These are phyloP conservation scores for Ceratocystis variospora DNA, from an alignment of 2,329 filamentous ascomycete genomes.

Conservation along the genomic window DNA sequence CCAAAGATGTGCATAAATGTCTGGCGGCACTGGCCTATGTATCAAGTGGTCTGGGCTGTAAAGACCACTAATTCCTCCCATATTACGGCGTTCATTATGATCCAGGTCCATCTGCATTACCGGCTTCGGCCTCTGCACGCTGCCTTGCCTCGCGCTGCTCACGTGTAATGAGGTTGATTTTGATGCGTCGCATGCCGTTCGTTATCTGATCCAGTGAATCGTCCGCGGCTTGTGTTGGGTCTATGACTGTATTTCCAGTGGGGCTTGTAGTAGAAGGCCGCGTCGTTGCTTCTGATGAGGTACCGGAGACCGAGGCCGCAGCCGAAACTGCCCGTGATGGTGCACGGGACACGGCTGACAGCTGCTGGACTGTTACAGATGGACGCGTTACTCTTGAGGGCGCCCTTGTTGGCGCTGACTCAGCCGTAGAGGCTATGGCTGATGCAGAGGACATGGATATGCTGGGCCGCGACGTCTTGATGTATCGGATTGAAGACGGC, in stretches of 20 bases:
- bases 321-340: constrained; percentile 8
- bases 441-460: constrained; percentile 7
- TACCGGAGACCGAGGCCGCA: background rate
- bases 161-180: constrained; percentile 46
- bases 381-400: background rate
- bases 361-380: background rate
- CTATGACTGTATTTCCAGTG: background rate
- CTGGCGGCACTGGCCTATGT: background rate
- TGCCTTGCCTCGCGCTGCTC: constrained; percentile 39
- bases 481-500: constrained; percentile 2
- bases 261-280: constrained; percentile 16
- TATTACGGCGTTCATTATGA: background rate
- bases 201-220: constrained; percentile 43
- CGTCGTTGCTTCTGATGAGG: constrained; percentile 12
- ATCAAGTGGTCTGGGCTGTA: background rate
- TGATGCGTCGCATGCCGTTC: constrained; percentile 47
- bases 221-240: constrained; percentile 18
- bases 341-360: constrained; percentile 8
- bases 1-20: background rate
- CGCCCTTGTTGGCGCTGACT: background rate
- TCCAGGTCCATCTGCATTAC: background rate
- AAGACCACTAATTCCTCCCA: background rate
- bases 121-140: constrained; percentile 8
- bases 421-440: background rate
- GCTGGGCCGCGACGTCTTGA: constrained; percentile 18